Evolutionary conservation across 2,329 filamentous ascomycete genomes (phyloP).

Genomic region (Sporothrix protearum): DNA sequence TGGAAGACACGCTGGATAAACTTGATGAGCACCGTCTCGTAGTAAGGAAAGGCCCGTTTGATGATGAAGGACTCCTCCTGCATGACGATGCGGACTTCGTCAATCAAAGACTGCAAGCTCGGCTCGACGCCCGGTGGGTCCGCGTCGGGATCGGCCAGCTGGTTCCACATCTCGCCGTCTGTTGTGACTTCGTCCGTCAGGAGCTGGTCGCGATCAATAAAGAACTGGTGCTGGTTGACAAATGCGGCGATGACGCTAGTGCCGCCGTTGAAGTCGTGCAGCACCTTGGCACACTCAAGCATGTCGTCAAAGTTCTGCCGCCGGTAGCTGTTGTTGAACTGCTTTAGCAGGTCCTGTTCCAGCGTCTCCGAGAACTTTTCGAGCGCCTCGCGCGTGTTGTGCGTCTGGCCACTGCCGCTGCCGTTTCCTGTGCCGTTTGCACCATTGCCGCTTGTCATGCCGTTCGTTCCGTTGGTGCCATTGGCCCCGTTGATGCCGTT

Average conservation of each 20-base stretch:
- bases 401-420: conserved; percentile 48
- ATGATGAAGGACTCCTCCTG: conserved; percentile 98
- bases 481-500: conserved; percentile 26
- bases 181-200: conserved; percentile 78
- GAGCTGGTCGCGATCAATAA: conserved; percentile 91
- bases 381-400: conserved; percentile 80
- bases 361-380: conserved; percentile 96
- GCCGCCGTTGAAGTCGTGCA: conserved; percentile 94
- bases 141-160: conserved; percentile 87
- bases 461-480: conserved; percentile 22
- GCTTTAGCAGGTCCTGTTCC: conserved; percentile 90
- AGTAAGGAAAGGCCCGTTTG: conserved; percentile 91
- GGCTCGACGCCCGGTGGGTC: conserved; percentile 89
- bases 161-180: conserved; percentile 80
- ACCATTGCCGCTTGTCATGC: not conserved
- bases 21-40: conserved; percentile 87
- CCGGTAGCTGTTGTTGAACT: conserved; percentile 96
- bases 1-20: conserved; percentile 97
- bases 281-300: conserved; percentile 91
- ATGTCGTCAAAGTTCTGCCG: conserved; percentile 96
- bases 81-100: conserved; percentile 92
- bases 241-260: conserved; percentile 93
- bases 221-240: conserved; percentile 99
- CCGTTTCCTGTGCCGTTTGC: conserved; percentile 34
- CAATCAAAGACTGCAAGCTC: conserved; percentile 83